Evolutionary conservation across 345 rosid genomes (phyloP).

Genomic region (Lenwebbia sp.): DNA sequence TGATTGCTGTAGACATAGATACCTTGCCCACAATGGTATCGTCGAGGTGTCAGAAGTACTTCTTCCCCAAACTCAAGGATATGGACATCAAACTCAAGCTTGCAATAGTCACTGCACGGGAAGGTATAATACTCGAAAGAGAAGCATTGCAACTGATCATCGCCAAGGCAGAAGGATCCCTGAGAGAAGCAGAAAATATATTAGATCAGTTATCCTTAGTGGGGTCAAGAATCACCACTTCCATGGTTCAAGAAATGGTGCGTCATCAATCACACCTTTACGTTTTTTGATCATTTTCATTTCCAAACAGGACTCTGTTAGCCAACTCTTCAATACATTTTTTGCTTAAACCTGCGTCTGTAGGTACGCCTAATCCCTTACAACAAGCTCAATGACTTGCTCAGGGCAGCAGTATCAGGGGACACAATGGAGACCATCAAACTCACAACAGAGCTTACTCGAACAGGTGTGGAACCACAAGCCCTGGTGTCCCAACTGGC

Average conservation of each 20-base stretch:
- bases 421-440: constrained; percentile 17
- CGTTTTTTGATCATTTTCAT: background rate
- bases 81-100: constrained; percentile 14
- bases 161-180: constrained; percentile 25
- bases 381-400: constrained; percentile 15
- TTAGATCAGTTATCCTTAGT: constrained; percentile 20
- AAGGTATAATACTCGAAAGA: constrained; percentile 12
- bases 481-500: constrained; percentile 16
- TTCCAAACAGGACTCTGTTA: background rate
- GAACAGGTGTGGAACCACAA: constrained; percentile 16
- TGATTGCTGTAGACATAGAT: constrained; percentile 7
- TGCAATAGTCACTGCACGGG: constrained; percentile 1
- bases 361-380: constrained; percentile 20
- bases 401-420: constrained; percentile 14
- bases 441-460: constrained; percentile 6
- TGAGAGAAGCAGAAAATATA: constrained; percentile 26
- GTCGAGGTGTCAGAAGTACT: constrained; percentile 22
- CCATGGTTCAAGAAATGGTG: constrained; percentile 23
- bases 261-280: background rate
- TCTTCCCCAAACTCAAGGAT: constrained; percentile 19
- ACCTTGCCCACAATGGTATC: constrained; percentile 9
- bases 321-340: background rate
- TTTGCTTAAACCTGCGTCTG: background rate
- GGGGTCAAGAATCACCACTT: constrained; percentile 13
- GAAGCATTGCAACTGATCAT: constrained; percentile 20